Evolutionary conservation across 176 grass and related monocot species (phyloP).

Genomic region (Elymus sibiricus): DNA sequence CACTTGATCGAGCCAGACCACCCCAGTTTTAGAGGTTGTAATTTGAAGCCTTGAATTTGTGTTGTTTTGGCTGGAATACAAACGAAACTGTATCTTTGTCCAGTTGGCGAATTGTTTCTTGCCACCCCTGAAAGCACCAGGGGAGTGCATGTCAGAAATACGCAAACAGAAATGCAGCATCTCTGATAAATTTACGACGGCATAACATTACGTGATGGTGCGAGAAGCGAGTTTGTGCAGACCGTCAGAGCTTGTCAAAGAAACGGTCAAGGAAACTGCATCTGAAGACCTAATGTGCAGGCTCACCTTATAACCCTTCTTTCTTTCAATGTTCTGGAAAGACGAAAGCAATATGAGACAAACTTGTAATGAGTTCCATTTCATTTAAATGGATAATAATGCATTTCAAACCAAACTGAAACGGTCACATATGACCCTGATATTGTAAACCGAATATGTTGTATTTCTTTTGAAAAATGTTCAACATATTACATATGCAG

Average conservation of each 20-base stretch:
- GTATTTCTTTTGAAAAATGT: neutral
- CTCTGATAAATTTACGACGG: neutral
- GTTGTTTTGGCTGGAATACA: constrained; percentile 54
- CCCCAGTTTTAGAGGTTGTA: constrained; percentile 63
- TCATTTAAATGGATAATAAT: neutral
- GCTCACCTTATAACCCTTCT: constrained; percentile 64
- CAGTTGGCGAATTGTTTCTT: constrained; percentile 52
- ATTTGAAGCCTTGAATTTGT: constrained; percentile 79
- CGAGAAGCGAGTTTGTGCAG: constrained; percentile 42
- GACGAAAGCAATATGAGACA: neutral
- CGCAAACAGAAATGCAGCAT: neutral
- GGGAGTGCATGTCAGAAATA: neutral
- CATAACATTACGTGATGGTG: constrained; percentile 65
- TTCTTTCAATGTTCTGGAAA: constrained; percentile 71
- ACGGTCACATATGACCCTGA: neutral
- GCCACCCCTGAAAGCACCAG: constrained; percentile 40
- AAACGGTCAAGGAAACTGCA: constrained; percentile 52
- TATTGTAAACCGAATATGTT: neutral
- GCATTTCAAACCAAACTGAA: neutral
- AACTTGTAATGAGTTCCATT: neutral
- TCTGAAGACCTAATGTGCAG: constrained; percentile 65
- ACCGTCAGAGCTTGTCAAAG: constrained; percentile 78
- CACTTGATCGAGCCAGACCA: constrained; percentile 91
- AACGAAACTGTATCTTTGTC: constrained; percentile 73
- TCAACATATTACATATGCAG: neutral